phyloP scores from a whole-genome alignment of 495 filamentous ascomycete species.

The Aspergillus kassunensis region DNA sequence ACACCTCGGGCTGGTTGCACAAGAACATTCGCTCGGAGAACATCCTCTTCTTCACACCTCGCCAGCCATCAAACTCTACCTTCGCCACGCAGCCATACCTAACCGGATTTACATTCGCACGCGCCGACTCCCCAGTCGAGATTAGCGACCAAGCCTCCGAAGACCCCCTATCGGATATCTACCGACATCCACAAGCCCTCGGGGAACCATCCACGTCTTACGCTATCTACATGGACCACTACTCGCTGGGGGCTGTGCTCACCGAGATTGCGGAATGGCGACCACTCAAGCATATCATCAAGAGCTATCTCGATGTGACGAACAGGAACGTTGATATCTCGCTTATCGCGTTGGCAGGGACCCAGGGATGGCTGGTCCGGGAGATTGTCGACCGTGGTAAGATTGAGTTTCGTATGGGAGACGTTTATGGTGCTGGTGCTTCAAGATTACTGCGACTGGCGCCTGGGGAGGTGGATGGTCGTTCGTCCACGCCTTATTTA shows the following conservation, averaged over 20 bases:
- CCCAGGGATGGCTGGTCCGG: neutral
- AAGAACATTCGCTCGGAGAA: neutral
- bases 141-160: neutral
- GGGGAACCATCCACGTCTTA: neutral
- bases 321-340: neutral
- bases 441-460: neutral
- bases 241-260: neutral
- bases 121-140: neutral
- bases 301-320: neutral
- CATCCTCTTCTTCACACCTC: neutral
- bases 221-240: neutral
- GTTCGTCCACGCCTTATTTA: neutral
- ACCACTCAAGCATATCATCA: slow-evolving; percentile 1
- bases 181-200: neutral
- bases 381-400: neutral
- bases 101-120: neutral
- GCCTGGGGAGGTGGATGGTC: neutral
- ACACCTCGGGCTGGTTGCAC: too few relatives aligned
- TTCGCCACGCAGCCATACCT: slow-evolving; percentile 2
- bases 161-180: neutral
- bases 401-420: slow-evolving; percentile 1
- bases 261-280: neutral
- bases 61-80: slow-evolving; percentile 1
- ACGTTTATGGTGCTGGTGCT: neutral
- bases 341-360: neutral